Base-by-base conservation (phyloP, 768 basidiomycete genomes). In the Leccinum incarnatum region DNA sequence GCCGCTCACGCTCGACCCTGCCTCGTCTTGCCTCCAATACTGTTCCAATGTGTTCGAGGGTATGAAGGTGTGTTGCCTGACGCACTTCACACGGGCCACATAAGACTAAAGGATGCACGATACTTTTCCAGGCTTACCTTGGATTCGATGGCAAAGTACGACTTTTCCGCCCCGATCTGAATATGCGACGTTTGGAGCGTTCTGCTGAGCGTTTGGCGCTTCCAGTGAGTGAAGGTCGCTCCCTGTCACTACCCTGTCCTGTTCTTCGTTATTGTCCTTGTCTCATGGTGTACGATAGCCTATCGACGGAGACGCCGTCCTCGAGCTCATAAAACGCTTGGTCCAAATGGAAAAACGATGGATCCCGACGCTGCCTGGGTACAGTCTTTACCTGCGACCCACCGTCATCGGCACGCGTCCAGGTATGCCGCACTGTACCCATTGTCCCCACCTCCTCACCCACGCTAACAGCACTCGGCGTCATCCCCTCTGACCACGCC, bases 321-420 rank as follows among this genome's bases (percentile, higher is more conserved):
- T 81, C 40, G 73, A 74, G 46, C 75, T 85, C 54, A 78, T 86
- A 69, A 87, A 89, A 72, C 81, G 81, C 51, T 82, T 98, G 58
- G 84, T 91, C 51, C 55, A 69, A 45, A 62, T 89, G 49, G 95
- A 98, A 47, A 72, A 78, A n/a, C 83, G 87, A 11, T 97, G 95
- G 94, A 92, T 97, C 32, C 95, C 94, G 3, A 74, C 77, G 2
- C 72, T 77, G 12, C 78, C 83, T 2, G 93, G 89, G 14, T 84
- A 91, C 72, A 91, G 88, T 57, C 77, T 98, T 36, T 98, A 96
- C 77, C 83, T 97, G 63, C 87, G 95, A 49, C 89, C 92, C 23
- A 93, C 87, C 6, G 74, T 91, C 67, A 88, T 81, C 57, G 79
- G 76, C 21, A 79, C 79, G 1, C 73, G 78, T 9, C 58, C 76